phyloP scores from a whole-genome alignment of 768 basidiomycete genomes.

The Pulveroboletus frians region DNA sequence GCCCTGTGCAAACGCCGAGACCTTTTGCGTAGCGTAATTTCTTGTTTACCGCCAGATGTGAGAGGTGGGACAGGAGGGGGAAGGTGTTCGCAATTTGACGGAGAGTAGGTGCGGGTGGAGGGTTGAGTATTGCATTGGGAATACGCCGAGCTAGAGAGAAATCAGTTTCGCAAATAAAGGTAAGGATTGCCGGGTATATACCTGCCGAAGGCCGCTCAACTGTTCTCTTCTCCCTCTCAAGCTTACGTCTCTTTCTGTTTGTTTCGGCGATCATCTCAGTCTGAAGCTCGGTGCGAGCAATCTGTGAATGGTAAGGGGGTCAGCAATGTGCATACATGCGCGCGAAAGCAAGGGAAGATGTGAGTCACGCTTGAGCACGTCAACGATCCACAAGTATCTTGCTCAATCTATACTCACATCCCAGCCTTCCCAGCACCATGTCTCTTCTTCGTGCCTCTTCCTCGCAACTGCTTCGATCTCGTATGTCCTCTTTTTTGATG shows the following conservation, averaged over 20 bases:
- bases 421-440: conserved; percentile 88
- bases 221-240: conserved; percentile 82
- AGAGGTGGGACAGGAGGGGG: conserved; percentile 38
- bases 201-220: conserved; percentile 72
- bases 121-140: conserved; percentile 47
- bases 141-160: conserved; percentile 47
- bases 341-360: neutral
- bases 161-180: conserved; percentile 2
- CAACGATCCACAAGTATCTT: neutral
- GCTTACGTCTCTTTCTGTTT: conserved; percentile 74
- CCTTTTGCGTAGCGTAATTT: conserved; percentile 15
- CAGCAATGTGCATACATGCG: conserved; percentile 2
- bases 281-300: conserved; percentile 73
- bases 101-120: conserved; percentile 54
- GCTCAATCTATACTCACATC: conserved; percentile 46
- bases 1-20: conserved; percentile 13
- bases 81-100: conserved; percentile 62
- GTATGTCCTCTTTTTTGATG: conserved; percentile 64
- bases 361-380: neutral
- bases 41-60: conserved; percentile 20
- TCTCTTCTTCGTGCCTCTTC: conserved; percentile 64
- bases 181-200: conserved; percentile 32
- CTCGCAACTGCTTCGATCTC: conserved; percentile 60
- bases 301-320: conserved; percentile 35
- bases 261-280: conserved; percentile 87